Base-by-base conservation (phyloP, 2,329 filamentous ascomycete species). In the Fusarium sp. region DNA sequence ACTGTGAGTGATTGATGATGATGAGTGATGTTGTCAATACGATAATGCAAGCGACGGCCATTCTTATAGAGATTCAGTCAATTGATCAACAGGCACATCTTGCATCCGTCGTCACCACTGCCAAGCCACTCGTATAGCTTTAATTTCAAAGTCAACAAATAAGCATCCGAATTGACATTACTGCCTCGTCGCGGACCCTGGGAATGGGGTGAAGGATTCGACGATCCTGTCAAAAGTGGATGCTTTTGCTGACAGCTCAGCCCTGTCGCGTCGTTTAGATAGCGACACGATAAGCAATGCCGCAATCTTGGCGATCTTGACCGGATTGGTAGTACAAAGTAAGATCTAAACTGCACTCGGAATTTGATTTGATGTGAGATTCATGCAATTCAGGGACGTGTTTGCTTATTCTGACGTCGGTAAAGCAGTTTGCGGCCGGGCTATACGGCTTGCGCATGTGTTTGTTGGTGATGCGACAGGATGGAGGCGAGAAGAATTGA, bases 361-460 rank as follows among this genome's bases (percentile, higher is more conserved):
- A 37, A 7, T n/a, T 37, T 12, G 10, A 37, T 37, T 37, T 5
- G 10, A 37, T 12, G 5, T 7, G 14, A 16, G 11, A 3, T 25
- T n/a, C 4, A 10, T 27, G 87, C 59, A 82, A 4, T 37, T 37
- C 34, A 37, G 34, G 10, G 3, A n/a, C 34, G 5, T 1, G 1
- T n/a, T n/a, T n/a, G 34, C 34, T 37, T 12, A 37, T 37, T 37
- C 18, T 37, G 34, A n/a, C 18, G 18, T n/a, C 34, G 18, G 6
- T 4, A 0, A 37, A 37, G 3, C 18, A 6, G 18, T 37, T 37
- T 37, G 34, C 5, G 34, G 18, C 5, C 18, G 34, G n/a, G 10
- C 34, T 37, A n/a, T 37, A n/a, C 34, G 18, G 5, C 10, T 37
- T 37, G 10, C 34, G 18, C 34, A n/a, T 37, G 1, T n/a, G 18